These are phyloP conservation scores for Acanthamoeba castellanii DNA, from an alignment of 208 protist species.

Conservation along the genomic window DNA sequence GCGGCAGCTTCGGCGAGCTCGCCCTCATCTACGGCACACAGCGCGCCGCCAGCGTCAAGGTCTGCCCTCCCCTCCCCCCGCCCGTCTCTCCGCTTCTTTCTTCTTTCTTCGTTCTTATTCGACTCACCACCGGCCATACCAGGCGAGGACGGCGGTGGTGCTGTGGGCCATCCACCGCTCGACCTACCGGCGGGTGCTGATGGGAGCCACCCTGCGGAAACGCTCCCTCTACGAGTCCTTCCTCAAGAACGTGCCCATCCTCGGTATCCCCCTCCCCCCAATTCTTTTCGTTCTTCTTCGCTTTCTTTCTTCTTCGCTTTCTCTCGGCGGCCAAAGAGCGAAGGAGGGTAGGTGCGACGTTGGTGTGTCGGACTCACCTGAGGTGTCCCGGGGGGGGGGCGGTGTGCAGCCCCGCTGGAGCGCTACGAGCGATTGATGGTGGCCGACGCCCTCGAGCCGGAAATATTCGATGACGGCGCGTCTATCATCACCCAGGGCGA, in stretches of 20 bases:
- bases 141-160: slow-evolving; percentile 24
- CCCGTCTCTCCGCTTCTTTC: neutral
- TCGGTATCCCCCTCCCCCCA: slow-evolving; percentile 40
- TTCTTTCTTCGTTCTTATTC: neutral
- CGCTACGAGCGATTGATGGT: slow-evolving; percentile 72
- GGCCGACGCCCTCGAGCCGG: slow-evolving; percentile 85
- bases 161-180: slow-evolving; percentile 89
- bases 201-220: slow-evolving; percentile 83
- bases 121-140: neutral
- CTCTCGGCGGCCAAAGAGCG: neutral
- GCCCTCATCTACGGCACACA: slow-evolving; percentile 89
- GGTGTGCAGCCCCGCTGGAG: slow-evolving; percentile 24
- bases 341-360: no score
- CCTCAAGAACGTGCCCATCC: slow-evolving; percentile 85
- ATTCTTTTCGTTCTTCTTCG: neutral
- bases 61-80: neutral
- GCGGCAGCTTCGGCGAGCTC: slow-evolving; percentile 90
- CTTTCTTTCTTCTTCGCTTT: neutral
- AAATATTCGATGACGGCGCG: slow-evolving; percentile 75
- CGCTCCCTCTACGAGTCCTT: slow-evolving; percentile 85
- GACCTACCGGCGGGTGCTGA: slow-evolving; percentile 86
- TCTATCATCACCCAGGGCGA: slow-evolving; percentile 88
- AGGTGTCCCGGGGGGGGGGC: no score
- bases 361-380: no score
- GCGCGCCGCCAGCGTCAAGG: slow-evolving; percentile 77